Conservation (phyloP, 2,329 filamentous ascomycete genomes). For the Anthostomella pinea region DNA sequence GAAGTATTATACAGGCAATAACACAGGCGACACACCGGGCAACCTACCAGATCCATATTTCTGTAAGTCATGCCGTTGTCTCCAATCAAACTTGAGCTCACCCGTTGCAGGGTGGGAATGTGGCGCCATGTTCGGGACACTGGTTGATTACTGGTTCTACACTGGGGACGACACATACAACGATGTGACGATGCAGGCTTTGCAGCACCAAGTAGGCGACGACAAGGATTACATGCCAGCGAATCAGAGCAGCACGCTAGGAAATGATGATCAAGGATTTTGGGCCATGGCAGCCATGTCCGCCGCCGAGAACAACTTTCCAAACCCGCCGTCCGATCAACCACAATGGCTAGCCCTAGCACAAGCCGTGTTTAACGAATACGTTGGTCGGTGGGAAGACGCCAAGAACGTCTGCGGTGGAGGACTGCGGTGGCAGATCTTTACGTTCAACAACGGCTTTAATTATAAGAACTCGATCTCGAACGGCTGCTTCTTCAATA, state of each 20-base stretch:
- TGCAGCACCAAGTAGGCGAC: conserved; percentile 60
- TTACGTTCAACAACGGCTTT: conserved; percentile 69
- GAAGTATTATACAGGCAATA: conserved; percentile 47
- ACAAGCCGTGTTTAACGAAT: conserved; percentile 78
- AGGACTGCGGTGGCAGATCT: conserved; percentile 84
- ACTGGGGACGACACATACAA: conserved; percentile 67
- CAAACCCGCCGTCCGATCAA: conserved; percentile 58
- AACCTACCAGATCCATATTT: conserved; percentile 62
- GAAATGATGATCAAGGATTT: conserved; percentile 78
- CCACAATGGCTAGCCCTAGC: conserved; percentile 76
- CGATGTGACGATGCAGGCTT: conserved; percentile 52
- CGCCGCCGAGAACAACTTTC: conserved; percentile 74
- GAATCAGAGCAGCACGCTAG: conserved; percentile 60
- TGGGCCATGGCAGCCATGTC: conserved; percentile 82
- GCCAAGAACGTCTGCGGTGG: conserved; percentile 61
- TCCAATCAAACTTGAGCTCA: conserved; percentile 15
- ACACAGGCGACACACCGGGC: conserved; percentile 55
- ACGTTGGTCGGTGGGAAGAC: conserved; percentile 73
- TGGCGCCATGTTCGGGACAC: conserved; percentile 66
- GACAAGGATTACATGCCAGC: conserved; percentile 62
- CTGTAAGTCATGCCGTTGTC: conserved; percentile 44
- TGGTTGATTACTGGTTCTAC: conserved; percentile 71
- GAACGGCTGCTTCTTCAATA: conserved; percentile 68
- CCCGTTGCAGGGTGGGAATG: conserved; percentile 63
- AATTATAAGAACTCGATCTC: conserved; percentile 68